Percentiles rank a stretch among this genome's conserved stretches.
Evolutionary conservation across 768 basidiomycete genomes (phyloP).

Genomic region (Mycena rebaudengoi): DNA sequence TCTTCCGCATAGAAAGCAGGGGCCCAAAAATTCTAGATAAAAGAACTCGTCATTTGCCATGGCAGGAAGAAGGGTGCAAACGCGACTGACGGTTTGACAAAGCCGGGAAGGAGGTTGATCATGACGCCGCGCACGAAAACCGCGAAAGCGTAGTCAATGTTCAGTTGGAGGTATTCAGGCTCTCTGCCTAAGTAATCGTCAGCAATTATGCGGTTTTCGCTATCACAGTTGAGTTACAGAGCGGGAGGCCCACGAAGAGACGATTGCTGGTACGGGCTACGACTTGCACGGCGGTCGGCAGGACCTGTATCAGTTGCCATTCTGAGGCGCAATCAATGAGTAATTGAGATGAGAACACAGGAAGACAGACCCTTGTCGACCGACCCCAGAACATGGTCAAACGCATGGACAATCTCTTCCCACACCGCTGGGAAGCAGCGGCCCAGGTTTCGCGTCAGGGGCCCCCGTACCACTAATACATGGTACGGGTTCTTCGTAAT

Average conservation of each 20-base stretch:
- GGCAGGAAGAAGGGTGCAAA: not conserved
- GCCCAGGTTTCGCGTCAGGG: conserved; percentile 11
- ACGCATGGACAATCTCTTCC: conserved; percentile 14
- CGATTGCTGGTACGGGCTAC: conserved; percentile 36
- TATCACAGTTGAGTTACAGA: conserved; percentile 31
- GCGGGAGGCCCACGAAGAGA: conserved; percentile 40
- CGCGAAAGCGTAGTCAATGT: conserved; percentile 32
- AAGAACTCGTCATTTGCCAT: conserved; percentile 16
- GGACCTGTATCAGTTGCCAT: conserved; percentile 20
- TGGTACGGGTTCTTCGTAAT: not conserved
- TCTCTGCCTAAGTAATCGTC: conserved; percentile 34
- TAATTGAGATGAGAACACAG: not conserved
- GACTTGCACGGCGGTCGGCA: conserved; percentile 26
- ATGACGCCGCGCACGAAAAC: conserved; percentile 26
- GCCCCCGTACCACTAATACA: not conserved
- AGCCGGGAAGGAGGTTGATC: conserved; percentile 37
- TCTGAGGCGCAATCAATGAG: too few species aligned
- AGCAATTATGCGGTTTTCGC: not conserved
- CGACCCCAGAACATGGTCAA: conserved; percentile 5
- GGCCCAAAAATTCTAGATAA: conserved; percentile 41
- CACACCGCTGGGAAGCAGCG: conserved; percentile 6
- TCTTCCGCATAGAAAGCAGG: not conserved
- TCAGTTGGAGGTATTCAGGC: conserved; percentile 35
- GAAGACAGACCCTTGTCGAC: not conserved
- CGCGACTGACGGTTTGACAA: conserved; percentile 41